A percentile compares a stretch with the other conserved stretches of the same genome.
phyloP scores from a whole-genome alignment of 2,329 filamentous ascomycete species.

The Bipolaris sorokiniana region DNA sequence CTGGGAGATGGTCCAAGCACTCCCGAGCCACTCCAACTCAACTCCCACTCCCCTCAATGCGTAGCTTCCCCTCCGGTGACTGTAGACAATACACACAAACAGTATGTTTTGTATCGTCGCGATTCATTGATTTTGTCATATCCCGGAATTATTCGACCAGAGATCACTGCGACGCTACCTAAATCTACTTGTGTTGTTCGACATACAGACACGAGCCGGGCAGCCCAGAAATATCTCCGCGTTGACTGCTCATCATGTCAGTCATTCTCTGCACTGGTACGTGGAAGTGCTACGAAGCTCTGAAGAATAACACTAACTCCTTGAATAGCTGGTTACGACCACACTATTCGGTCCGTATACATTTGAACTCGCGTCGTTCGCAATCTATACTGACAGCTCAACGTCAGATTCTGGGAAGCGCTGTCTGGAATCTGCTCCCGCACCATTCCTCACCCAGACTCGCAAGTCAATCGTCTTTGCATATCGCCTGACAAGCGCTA shows the following conservation, averaged over 20 bases:
- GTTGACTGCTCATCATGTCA: slow-evolving; percentile 56
- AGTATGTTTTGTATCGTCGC: slow-evolving; percentile 8
- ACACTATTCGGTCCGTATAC: slow-evolving; percentile 70
- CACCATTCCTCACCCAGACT: slow-evolving; percentile 97
- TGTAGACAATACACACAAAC: slow-evolving; percentile 9
- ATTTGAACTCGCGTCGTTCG: neutral
- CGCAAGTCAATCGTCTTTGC: slow-evolving; percentile 96
- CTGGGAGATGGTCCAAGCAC: slow-evolving; percentile 19
- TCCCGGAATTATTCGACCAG: neutral
- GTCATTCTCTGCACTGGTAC: slow-evolving; percentile 71
- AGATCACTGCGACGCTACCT: neutral
- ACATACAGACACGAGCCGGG: neutral
- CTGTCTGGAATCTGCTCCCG: slow-evolving; percentile 96
- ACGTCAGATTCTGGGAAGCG: slow-evolving; percentile 90
- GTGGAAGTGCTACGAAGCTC: slow-evolving; percentile 34
- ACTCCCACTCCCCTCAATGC: slow-evolving; percentile 13
- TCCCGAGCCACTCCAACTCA: slow-evolving; percentile 18
- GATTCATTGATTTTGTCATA: slow-evolving; percentile 2
- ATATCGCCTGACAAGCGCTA: slow-evolving; percentile 98
- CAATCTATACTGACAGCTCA: slow-evolving; percentile 18
- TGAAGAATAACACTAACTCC: slow-evolving; percentile 28
- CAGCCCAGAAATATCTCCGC: neutral
- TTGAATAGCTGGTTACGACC: slow-evolving; percentile 70
- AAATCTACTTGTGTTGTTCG: neutral
- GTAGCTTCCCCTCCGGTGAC: slow-evolving; percentile 7